Conservation (phyloP, 1,284 basidiomycete genomes). For the Cutaneotrichosporon sp. region DNA sequence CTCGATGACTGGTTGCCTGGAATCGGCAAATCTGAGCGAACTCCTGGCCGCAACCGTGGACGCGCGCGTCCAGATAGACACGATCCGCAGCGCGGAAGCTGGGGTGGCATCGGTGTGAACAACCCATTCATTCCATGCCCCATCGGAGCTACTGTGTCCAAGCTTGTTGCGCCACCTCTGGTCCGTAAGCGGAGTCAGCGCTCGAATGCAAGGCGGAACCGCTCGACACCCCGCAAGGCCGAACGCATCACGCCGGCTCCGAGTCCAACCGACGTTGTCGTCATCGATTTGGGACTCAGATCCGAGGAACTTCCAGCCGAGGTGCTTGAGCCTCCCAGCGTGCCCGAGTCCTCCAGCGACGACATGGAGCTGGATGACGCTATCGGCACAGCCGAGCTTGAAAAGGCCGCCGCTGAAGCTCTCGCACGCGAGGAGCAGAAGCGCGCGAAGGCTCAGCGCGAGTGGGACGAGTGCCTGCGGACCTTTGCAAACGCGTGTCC, state of each 20-base stretch:
- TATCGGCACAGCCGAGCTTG: constrained; percentile 40
- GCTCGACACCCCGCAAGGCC: constrained; percentile 15
- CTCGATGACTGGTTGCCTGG: constrained; percentile 39
- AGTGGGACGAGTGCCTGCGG: constrained; percentile 35
- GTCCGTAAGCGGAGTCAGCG: constrained; percentile 17
- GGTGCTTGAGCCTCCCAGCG: constrained; percentile 6
- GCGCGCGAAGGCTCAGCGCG: constrained; percentile 26
- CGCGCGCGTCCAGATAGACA: constrained; percentile 11
- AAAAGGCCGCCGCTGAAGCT: constrained; percentile 36
- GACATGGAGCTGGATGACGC: constrained; percentile 23
- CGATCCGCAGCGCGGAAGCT: constrained; percentile 19
- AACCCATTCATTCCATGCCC: constrained; percentile 18
- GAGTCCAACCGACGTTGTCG: constrained; percentile 4
- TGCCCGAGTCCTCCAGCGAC: constrained; percentile 8
- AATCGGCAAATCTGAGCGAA: constrained; percentile 16
- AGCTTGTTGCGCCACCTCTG: constrained; percentile 12
- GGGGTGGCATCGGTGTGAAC: constrained; percentile 43
- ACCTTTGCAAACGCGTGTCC: constrained; percentile 18
- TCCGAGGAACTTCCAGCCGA: background rate
- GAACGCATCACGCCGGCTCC: constrained; percentile 12
- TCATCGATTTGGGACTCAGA: background rate
- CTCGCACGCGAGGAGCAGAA: constrained; percentile 34
- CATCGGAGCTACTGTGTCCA: constrained; percentile 1
- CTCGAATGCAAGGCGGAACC: constrained; percentile 8
- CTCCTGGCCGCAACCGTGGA: constrained; percentile 24